Evolutionary conservation across 2,329 filamentous ascomycete genomes (phyloP), one percentile per base, ranked within the genome.

Genomic region (Lecanoromycetidae sp.): DNA sequence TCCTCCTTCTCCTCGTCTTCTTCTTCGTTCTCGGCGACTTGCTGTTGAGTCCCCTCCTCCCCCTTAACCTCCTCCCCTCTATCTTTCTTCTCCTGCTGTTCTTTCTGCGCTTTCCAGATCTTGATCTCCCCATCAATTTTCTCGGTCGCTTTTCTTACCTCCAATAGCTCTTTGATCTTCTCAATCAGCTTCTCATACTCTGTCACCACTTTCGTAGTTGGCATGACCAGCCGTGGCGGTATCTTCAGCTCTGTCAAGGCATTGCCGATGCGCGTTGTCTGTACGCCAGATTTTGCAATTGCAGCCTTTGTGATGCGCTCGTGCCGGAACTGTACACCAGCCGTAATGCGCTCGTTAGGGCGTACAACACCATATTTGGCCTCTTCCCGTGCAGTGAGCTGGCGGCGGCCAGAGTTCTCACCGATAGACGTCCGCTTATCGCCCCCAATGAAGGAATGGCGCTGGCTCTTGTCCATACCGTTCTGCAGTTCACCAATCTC

Each of bases 311-410:
- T 66, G 39, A 69, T 67, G 51, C 66, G 68, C 52, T 71, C 69
- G 54, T 87, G 87, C 10, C 90, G 84, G 73, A 96, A 96, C 12
- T 85, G 82, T 29, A 94, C 85, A 5, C 91, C 90, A 7, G 82
- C 83, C 1, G 82, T 80, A 32, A 95, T 74, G 23, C 90, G 84
- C 47, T 96, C 90, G 60, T 85, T 78, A 54, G 90, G 83, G 55
- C 85, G 79, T 6, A 82, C 77, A 8, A 98, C 83, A 53, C 90
- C 91, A 59, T 90, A 96, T 27, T 82, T 74, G 53, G 76, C 65
- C 66, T 88, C 82, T 65, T 93, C 83, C 55, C 84, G 77, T 38
- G 82, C 73, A 4, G 78, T 79, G 54, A 95, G 79, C 63, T 81
- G 79, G 58, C 80, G 78, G 46, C 82, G 71, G 17, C 29, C 38